Base-by-base conservation (phyloP, 2,329 filamentous ascomycete species). In the Epicoccum sorghinum region DNA sequence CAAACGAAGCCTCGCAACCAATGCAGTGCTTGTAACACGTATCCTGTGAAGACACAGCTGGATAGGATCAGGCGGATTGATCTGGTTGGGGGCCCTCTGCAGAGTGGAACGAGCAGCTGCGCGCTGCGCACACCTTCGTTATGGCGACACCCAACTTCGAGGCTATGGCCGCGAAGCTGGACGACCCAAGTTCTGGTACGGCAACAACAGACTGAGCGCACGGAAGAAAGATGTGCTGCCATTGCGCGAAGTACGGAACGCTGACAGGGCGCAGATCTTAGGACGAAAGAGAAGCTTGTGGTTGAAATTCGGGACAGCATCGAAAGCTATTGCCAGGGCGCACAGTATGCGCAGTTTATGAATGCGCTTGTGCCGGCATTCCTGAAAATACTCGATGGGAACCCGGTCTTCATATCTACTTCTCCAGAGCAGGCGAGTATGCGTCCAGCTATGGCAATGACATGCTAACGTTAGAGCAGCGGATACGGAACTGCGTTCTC, bases 301-400 rank as follows among this genome's bases (percentile, higher is more conserved):
- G 87, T 88, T 47, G 89, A 93, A 62, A 82, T 99, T 68, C 91
- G 95, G 72, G 96, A 99, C 77, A 91, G 85, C 67, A 87, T 98
- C 64, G 96, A 99, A 68, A 84, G 91, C 69, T 96, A 95, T 79
- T 91, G 89, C 49, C 86, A 85, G 68, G 88, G 90, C 47, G 82
- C 84, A 50, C 87, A 87, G 66, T 99, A 98, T 74, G 78, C 85
- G 25, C 82, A 84, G 45, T 98, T 99, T 73, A 82, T 99, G 56
- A 86, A 90, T 70, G 90, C 90, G 76, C 82, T 97, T 68, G 89
- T 98, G 79, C 95, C 95, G 35, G 86, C 96, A 30, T 95, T 98
- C 77, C 85, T 95, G 71, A 87, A 84, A 73, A 90, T 96, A 48
- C 80, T 99, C 46, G 88, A 89, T 70, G 91, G 91, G 49, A 87